phyloP scores from a whole-genome alignment of 805 yeast species.

The Nakazawaea wickerhamii region DNA sequence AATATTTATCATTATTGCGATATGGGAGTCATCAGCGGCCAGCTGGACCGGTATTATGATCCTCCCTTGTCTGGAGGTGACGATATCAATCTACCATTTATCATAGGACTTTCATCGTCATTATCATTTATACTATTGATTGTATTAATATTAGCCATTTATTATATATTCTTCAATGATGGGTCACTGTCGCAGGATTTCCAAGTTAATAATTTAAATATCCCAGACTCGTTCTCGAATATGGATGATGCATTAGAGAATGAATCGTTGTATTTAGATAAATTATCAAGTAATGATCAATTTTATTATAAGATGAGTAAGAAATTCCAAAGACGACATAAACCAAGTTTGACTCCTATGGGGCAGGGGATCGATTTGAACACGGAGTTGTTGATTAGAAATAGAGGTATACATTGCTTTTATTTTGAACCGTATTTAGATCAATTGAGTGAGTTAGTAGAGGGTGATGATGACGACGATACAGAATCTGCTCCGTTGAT shows the following conservation, averaged over 20 bases:
- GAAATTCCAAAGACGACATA: slow-evolving; percentile 19
- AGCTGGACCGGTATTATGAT: neutral
- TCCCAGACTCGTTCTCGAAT: slow-evolving; percentile 22
- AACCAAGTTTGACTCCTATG: slow-evolving; percentile 23
- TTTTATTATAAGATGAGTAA: slow-evolving; percentile 21
- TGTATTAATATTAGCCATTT: slow-evolving; percentile 21
- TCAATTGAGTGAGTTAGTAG: slow-evolving; percentile 20
- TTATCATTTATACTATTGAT: slow-evolving; percentile 21
- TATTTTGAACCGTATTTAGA: slow-evolving; percentile 27
- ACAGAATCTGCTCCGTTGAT: slow-evolving; percentile 14
- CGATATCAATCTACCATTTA: slow-evolving; percentile 15
- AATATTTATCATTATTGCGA: too few relatives aligned
- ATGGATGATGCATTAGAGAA: slow-evolving; percentile 17
- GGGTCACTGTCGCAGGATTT: slow-evolving; percentile 3
- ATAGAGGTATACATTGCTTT: slow-evolving; percentile 29
- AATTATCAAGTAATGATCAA: slow-evolving; percentile 19
- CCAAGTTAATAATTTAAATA: slow-evolving; percentile 12
- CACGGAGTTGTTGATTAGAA: slow-evolving; percentile 26
- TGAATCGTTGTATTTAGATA: slow-evolving; percentile 15
- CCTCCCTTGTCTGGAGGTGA: slow-evolving; percentile 12
- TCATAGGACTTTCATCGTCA: slow-evolving; percentile 21
- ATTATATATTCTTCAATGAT: slow-evolving; percentile 23
- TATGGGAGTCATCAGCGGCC: too few relatives aligned
- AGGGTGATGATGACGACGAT: neutral
- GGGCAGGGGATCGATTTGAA: slow-evolving; percentile 19